Conservation (phyloP, 257 asterid genomes). For the Solanum tacnaense region DNA sequence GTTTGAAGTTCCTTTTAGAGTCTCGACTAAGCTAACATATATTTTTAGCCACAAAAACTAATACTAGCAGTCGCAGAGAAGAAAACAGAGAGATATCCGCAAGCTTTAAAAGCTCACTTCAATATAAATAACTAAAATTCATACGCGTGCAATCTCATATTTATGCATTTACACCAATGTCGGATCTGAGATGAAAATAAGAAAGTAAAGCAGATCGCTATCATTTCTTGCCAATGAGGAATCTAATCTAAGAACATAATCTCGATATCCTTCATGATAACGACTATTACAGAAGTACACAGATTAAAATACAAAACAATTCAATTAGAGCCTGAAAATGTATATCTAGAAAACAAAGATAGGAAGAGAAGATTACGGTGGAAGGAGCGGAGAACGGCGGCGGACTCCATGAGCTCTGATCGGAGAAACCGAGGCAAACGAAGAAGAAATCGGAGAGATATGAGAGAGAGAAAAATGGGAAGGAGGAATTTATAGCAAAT, state of each 20-base stretch:
- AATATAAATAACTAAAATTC: neutral
- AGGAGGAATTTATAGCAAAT: slow-evolving; percentile 12
- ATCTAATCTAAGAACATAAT: neutral
- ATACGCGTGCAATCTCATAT: neutral
- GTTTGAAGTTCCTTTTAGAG: neutral
- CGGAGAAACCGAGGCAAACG: slow-evolving; percentile 6
- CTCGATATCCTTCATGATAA: neutral
- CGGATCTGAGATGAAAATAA: neutral
- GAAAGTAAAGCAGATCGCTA: neutral
- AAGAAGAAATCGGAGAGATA: neutral
- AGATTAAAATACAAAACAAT: neutral
- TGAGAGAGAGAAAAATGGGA: neutral
- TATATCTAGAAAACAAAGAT: neutral
- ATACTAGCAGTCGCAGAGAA: neutral
- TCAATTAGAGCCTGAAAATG: neutral
- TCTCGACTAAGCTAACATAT: neutral
- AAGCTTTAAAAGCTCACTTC: neutral
- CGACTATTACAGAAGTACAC: neutral
- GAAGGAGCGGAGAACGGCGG: slow-evolving; percentile 61
- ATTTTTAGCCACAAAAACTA: neutral
- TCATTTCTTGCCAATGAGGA: neutral
- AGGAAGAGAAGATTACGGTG: slow-evolving; percentile 28
- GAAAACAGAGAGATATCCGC: neutral
- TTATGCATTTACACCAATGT: neutral
- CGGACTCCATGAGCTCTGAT: slow-evolving; percentile 48